Conservation (phyloP, 306 rosid genomes). For the Gillenia trifoliata region DNA sequence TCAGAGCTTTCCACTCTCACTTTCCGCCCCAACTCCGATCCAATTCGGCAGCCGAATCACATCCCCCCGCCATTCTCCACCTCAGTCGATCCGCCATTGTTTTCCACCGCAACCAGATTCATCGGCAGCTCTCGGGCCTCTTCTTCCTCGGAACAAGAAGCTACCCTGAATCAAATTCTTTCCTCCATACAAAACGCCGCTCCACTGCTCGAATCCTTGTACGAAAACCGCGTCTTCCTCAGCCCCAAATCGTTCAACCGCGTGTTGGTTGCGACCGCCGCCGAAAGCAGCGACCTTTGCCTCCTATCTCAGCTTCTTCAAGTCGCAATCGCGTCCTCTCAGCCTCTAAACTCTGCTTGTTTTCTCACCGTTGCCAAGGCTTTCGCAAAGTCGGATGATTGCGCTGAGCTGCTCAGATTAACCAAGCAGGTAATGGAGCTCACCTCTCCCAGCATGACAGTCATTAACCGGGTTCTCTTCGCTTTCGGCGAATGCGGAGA, state of each 20-base stretch:
- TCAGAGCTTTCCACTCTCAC: neutral
- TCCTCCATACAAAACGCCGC: conserved; percentile 32
- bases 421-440: conserved; percentile 38
- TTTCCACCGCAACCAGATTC: conserved; percentile 18
- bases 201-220: conserved; percentile 40
- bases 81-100: conserved; percentile 21
- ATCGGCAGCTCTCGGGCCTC: conserved; percentile 33
- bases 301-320: conserved; percentile 50
- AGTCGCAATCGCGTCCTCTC: conserved; percentile 29
- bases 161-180: conserved; percentile 36
- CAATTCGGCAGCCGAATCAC: neutral
- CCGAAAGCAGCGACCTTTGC: conserved; percentile 45
- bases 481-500: conserved; percentile 64
- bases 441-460: conserved; percentile 38
- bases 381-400: conserved; percentile 43
- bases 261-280: conserved; percentile 53
- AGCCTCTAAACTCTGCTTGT: conserved; percentile 38
- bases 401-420: conserved; percentile 27
- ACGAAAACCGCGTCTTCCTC: conserved; percentile 29
- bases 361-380: conserved; percentile 55
- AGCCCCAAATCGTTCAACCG: conserved; percentile 31
- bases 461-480: conserved; percentile 54
- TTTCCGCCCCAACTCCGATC: neutral
- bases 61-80: conserved; percentile 10
- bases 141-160: conserved; percentile 28